phyloP scores from a whole-genome alignment of 768 basidiomycete species.

The Trichaptum fuscoviolaceum region DNA sequence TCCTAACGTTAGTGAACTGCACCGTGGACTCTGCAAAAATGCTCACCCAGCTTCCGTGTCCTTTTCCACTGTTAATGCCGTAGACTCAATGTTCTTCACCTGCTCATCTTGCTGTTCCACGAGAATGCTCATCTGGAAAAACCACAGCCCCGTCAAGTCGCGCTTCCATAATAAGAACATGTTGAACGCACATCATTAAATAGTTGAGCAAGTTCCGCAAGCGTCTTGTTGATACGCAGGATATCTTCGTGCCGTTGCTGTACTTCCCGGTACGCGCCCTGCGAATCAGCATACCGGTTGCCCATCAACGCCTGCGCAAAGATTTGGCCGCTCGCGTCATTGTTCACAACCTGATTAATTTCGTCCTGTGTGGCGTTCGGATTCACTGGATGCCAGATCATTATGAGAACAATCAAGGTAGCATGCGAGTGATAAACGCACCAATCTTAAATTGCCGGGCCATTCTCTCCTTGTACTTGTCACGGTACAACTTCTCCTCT shows the following conservation, averaged over 20 bases:
- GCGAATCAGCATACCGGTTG: constrained; percentile 78
- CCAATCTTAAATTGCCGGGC: constrained; percentile 79
- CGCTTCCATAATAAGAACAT: constrained; percentile 1
- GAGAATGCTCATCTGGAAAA: constrained; percentile 64
- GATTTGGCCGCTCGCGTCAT: constrained; percentile 67
- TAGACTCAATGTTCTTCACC: constrained; percentile 56
- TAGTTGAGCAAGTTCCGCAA: constrained; percentile 84
- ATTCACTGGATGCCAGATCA: constrained; percentile 49
- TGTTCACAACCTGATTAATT: constrained; percentile 64
- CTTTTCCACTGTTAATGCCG: constrained; percentile 55
- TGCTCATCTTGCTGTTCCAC: constrained; percentile 78
- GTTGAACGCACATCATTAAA: constrained; percentile 64
- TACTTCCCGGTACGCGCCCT: constrained; percentile 80
- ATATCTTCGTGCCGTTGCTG: constrained; percentile 87
- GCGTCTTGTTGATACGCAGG: constrained; percentile 75
- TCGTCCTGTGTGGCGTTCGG: constrained; percentile 83
- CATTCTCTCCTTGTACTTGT: constrained; percentile 58
- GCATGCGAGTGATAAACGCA: constrained; percentile 21
- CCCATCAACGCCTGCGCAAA: constrained; percentile 77
- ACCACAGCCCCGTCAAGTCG: constrained; percentile 6
- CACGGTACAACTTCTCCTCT: constrained; percentile 66
- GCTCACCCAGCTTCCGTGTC: constrained; percentile 71
- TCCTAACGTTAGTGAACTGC: constrained; percentile 8
- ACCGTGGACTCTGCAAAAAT: background rate
- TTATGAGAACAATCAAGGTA: background rate